A percentile compares a stretch with the other conserved stretches of the same genome.
phyloP scores from a whole-genome alignment of 768 basidiomycete genomes.

The Psilocybe cyanescens region DNA sequence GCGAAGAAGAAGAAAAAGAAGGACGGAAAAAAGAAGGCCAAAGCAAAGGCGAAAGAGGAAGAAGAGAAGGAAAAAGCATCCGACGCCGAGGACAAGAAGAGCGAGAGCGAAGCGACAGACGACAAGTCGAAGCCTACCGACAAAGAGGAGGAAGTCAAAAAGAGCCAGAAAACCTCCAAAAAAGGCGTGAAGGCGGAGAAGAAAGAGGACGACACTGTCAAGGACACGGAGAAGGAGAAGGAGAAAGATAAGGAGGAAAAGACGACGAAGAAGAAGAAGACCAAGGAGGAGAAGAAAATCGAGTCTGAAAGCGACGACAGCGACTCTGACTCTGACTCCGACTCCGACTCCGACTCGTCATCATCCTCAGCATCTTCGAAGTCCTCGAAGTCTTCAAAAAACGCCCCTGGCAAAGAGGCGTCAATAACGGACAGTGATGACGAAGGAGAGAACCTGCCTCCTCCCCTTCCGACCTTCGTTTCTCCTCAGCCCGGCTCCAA shows the following conservation, averaged over 20 bases:
- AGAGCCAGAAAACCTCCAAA: neutral
- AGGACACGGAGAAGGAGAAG: slow-evolving; percentile 32
- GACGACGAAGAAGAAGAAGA: neutral
- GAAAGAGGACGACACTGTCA: slow-evolving; percentile 44
- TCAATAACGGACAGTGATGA: slow-evolving; percentile 5
- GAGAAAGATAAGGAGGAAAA: slow-evolving; percentile 22
- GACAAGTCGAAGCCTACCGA: neutral
- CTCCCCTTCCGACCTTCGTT: neutral
- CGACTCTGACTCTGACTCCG: neutral
- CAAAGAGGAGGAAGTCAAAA: neutral
- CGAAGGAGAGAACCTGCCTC: neutral
- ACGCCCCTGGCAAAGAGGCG: neutral
- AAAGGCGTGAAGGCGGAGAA: slow-evolving; percentile 28
- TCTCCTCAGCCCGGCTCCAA: neutral
- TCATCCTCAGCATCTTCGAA: neutral
- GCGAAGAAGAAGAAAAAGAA: slow-evolving; percentile 36
- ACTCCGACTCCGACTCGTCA: neutral
- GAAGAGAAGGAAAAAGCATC: slow-evolving; percentile 29
- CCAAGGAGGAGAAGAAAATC: neutral
- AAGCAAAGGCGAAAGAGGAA: slow-evolving; percentile 29
- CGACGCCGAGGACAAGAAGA: slow-evolving; percentile 26
- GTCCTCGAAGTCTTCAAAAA: neutral
- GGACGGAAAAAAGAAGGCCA: slow-evolving; percentile 31
- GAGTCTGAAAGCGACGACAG: slow-evolving; percentile 1
- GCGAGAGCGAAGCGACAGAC: slow-evolving; percentile 12